Conservation (phyloP, 1,139 yeast genomes). For the Petasospora fabianii region DNA sequence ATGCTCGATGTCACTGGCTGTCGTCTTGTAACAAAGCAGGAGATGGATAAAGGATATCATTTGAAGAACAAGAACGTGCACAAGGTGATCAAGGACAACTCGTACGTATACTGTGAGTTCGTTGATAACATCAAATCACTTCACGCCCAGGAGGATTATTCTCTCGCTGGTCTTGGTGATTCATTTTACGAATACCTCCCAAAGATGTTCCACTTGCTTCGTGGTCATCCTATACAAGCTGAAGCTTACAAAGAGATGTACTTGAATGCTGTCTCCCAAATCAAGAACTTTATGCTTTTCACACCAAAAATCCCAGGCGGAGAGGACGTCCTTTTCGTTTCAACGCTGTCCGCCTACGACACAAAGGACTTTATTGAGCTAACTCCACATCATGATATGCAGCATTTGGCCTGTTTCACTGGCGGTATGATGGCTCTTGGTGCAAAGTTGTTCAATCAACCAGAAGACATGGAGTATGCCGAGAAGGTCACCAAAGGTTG, state of each 20-base stretch:
- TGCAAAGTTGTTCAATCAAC: constrained; percentile 47
- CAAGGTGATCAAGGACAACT: constrained; percentile 31
- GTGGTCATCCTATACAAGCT: constrained; percentile 38
- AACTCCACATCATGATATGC: constrained; percentile 32
- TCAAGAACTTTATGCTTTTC: constrained; percentile 40
- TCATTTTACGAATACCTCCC: constrained; percentile 67
- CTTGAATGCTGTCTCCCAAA: constrained; percentile 34
- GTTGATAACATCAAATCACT: constrained; percentile 25
- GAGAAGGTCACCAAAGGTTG: constrained; percentile 66
- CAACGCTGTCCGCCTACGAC: constrained; percentile 20
- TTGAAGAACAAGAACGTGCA: constrained; percentile 24
- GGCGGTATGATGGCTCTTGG: constrained; percentile 75
- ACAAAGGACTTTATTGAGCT: constrained; percentile 14
- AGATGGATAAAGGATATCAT: constrained; percentile 31
- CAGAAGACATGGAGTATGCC: constrained; percentile 55
- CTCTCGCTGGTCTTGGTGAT: constrained; percentile 62
- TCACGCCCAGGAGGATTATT: constrained; percentile 22
- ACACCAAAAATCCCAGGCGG: constrained; percentile 36
- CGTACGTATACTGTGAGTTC: constrained; percentile 21
- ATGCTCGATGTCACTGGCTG: constrained; percentile 51
- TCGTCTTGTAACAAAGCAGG: constrained; percentile 28
- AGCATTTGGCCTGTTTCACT: constrained; percentile 66
- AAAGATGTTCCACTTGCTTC: constrained; percentile 47
- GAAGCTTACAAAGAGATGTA: constrained; percentile 30
- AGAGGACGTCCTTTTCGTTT: constrained; percentile 26